Evolutionary conservation across 2,329 filamentous ascomycete genomes (phyloP).

Genomic region (Knufia petricola): DNA sequence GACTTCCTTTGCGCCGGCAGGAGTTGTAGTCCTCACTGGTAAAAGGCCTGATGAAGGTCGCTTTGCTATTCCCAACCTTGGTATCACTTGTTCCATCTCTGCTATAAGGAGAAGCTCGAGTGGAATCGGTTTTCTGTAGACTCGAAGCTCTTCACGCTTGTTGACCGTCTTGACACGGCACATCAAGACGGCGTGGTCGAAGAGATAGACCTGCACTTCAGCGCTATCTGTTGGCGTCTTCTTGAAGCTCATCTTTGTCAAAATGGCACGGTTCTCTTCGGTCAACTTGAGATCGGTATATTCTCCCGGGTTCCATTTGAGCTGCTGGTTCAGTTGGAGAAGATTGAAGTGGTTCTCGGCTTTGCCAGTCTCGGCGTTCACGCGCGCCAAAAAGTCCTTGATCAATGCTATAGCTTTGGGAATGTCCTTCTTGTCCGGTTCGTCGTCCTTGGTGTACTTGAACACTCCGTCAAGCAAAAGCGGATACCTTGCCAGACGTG

Average conservation of each 20-base stretch:
- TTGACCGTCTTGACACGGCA: constrained; percentile 86
- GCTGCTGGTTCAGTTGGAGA: constrained; percentile 78
- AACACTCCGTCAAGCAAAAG: constrained; percentile 81
- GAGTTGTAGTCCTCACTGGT: constrained; percentile 45
- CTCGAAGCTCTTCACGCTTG: constrained; percentile 88
- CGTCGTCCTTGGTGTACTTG: constrained; percentile 84
- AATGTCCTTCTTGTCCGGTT: constrained; percentile 82
- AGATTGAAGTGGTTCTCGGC: constrained; percentile 97
- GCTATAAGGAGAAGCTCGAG: constrained; percentile 85
- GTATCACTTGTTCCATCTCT: constrained; percentile 95
- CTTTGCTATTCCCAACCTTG: constrained; percentile 68
- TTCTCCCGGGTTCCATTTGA: constrained; percentile 83
- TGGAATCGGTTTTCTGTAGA: constrained; percentile 90
- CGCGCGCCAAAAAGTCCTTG: constrained; percentile 72
- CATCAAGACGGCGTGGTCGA: constrained; percentile 88
- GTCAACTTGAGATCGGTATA: constrained; percentile 89
- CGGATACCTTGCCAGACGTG: constrained; percentile 85
- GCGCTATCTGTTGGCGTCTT: constrained; percentile 79
- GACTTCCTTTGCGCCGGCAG: constrained; percentile 56
- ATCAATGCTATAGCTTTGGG: constrained; percentile 82
- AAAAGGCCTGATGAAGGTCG: constrained; percentile 80
- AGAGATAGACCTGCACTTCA: constrained; percentile 89
- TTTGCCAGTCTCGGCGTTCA: constrained; percentile 92
- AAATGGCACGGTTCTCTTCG: constrained; percentile 81
- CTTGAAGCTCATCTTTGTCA: constrained; percentile 91